Evolutionary conservation across 129 eudicot species (phyloP).

Genomic region (Calendula officinalis): DNA sequence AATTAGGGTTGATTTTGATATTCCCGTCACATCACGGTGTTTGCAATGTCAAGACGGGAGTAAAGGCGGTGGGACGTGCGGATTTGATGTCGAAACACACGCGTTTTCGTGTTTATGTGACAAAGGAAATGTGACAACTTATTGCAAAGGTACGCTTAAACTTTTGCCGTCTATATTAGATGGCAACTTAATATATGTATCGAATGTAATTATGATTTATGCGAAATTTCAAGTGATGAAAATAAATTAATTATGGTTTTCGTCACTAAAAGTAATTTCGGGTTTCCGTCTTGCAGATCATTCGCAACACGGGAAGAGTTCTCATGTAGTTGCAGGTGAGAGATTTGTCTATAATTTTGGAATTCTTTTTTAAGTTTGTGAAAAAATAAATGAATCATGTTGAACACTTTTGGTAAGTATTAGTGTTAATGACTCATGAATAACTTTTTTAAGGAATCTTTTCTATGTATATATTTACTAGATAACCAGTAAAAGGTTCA

Average conservation of each 20-base stretch:
- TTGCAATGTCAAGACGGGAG: conserved; percentile 66
- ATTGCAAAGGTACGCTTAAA: conserved; percentile 60
- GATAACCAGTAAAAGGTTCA: no score
- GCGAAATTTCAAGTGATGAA: not conserved
- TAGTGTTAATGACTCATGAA: no score
- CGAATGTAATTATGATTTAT: no score
- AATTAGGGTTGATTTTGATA: conserved; percentile 75
- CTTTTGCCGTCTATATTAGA: not conserved
- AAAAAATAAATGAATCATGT: not conserved
- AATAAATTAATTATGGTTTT: not conserved
- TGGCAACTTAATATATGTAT: not conserved
- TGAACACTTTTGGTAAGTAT: not conserved
- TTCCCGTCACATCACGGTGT: conserved; percentile 76
- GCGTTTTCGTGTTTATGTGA: conserved; percentile 75
- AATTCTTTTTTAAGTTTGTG: not conserved
- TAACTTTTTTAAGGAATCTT: no score
- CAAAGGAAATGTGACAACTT: conserved; percentile 71
- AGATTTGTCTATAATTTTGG: not conserved
- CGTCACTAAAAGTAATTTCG: not conserved
- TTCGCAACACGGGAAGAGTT: conserved; percentile 39
- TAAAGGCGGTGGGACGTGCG: conserved; percentile 84
- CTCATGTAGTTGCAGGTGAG: conserved; percentile 62
- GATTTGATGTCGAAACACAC: conserved; percentile 60
- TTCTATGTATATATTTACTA: no score
- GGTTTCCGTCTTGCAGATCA: conserved; percentile 37